These are phyloP conservation scores for Boletellus ananas DNA, from an alignment of 768 basidiomycete genomes.

Conservation along the genomic window DNA sequence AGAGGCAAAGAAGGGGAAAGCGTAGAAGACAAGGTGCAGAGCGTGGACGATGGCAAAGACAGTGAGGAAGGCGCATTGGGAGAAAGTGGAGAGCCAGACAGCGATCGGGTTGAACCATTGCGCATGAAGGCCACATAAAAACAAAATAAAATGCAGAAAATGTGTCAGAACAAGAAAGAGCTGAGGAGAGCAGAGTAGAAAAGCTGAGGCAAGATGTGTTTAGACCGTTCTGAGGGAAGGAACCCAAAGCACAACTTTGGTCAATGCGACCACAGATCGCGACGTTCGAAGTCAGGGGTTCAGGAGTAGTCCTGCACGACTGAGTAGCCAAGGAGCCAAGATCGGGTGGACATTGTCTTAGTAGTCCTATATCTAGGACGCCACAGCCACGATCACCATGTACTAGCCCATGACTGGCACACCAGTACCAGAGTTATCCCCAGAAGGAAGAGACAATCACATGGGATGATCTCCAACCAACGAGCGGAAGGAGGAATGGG, in stretches of 20 bases:
- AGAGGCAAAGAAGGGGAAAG: neutral
- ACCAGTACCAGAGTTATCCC: neutral
- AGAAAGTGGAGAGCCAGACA: neutral
- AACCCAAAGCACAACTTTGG: neutral
- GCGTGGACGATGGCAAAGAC: neutral
- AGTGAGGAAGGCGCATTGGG: neutral
- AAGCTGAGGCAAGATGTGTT: neutral
- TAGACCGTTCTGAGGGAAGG: neutral
- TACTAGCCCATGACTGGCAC: neutral
- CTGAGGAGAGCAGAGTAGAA: neutral
- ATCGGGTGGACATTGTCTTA: neutral
- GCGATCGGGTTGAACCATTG: slow-evolving; percentile 6
- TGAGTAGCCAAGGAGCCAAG: neutral
- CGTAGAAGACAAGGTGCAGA: slow-evolving; percentile 5
- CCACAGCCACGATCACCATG: neutral
- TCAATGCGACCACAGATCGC: neutral
- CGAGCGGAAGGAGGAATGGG: neutral
- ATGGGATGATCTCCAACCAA: neutral
- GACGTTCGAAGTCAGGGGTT: slow-evolving; percentile 1
- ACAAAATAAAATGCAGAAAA: neutral
- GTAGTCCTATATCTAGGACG: neutral
- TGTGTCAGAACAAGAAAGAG: neutral
- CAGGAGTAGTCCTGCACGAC: neutral
- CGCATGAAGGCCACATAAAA: neutral
- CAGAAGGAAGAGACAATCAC: neutral